phyloP scores from a whole-genome alignment of 306 rosid species.

The Cyclanthera cordifolia region DNA sequence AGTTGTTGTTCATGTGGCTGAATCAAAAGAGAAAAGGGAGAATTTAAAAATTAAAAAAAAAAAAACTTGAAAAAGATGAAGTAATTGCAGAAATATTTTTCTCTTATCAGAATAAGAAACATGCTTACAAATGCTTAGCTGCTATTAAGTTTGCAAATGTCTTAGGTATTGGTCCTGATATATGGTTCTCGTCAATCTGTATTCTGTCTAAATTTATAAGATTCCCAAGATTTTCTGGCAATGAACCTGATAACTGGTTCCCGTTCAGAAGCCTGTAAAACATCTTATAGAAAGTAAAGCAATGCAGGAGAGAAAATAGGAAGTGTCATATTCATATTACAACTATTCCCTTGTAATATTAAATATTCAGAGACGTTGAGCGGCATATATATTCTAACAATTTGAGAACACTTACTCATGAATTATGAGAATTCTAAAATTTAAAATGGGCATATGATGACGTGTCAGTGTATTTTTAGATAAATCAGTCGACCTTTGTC shows the following conservation, averaged over 20 bases:
- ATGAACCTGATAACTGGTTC: conserved; percentile 57
- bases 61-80: conserved; percentile 2
- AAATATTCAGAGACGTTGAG: neutral
- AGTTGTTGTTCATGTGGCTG: conserved; percentile 99
- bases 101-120: conserved; percentile 17
- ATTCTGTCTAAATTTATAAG: conserved; percentile 49
- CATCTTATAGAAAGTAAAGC: neutral
- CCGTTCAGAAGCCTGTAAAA: conserved; percentile 70
- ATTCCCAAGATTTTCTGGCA: conserved; percentile 75
- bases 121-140: conserved; percentile 67
- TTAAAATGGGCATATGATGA: neutral
- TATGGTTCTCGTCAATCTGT: conserved; percentile 64
- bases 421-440: neutral
- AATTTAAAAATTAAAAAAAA: too few relatives aligned
- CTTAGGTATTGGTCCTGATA: conserved; percentile 60
- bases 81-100: conserved; percentile 4
- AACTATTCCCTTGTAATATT: neutral
- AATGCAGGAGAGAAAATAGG: neutral
- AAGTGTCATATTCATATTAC: neutral
- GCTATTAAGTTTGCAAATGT: conserved; percentile 57
- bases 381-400: neutral
- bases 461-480: neutral
- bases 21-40: conserved; percentile 17
- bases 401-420: neutral
- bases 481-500: neutral